phyloP scores from a whole-genome alignment of 768 basidiomycete species.

The Boletales sp. region DNA sequence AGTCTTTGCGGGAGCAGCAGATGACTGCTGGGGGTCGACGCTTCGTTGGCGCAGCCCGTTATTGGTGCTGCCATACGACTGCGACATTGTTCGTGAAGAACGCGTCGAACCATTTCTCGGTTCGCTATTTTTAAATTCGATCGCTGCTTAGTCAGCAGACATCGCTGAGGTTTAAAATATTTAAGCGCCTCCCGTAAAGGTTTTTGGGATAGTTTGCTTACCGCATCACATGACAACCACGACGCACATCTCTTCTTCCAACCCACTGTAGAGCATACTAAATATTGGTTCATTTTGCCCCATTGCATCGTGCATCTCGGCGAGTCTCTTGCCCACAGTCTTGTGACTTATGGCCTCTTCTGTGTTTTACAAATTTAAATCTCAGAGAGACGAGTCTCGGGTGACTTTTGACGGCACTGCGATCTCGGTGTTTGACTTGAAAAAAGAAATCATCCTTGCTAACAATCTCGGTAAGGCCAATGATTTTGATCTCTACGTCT shows the following conservation, averaged over 20 bases:
- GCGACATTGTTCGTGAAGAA: constrained; percentile 21
- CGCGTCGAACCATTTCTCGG: constrained; percentile 5
- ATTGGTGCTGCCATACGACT: constrained; percentile 24
- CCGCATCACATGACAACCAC: constrained; percentile 18
- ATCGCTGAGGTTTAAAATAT: constrained; percentile 7
- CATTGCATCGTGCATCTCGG: constrained; percentile 14
- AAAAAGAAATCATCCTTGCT: constrained; percentile 95
- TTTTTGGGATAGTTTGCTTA: constrained; percentile 2
- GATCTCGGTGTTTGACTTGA: constrained; percentile 98
- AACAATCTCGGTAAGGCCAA: constrained; percentile 95
- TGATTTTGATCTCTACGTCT: constrained; percentile 92
- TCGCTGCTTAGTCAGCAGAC: constrained; percentile 16
- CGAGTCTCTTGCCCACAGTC: constrained; percentile 11
- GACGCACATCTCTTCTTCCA: constrained; percentile 9
- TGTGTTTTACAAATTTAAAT: constrained; percentile 98
- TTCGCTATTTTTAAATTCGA: constrained; percentile 10
- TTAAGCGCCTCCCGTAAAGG: constrained; percentile 22
- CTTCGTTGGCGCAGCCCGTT: constrained; percentile 30
- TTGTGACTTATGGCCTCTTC: constrained; percentile 70
- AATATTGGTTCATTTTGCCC: constrained; percentile 3
- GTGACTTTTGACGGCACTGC: constrained; percentile 98
- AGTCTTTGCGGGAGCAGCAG: constrained; percentile 26
- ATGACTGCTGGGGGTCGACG: constrained; percentile 15
- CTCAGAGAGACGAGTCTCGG: constrained; percentile 89
- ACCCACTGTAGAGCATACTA: constrained; percentile 20